Evolutionary conservation across 768 basidiomycete genomes (phyloP), one percentile per base, ranked within the genome.

Genomic region (Boletus subparvulus): DNA sequence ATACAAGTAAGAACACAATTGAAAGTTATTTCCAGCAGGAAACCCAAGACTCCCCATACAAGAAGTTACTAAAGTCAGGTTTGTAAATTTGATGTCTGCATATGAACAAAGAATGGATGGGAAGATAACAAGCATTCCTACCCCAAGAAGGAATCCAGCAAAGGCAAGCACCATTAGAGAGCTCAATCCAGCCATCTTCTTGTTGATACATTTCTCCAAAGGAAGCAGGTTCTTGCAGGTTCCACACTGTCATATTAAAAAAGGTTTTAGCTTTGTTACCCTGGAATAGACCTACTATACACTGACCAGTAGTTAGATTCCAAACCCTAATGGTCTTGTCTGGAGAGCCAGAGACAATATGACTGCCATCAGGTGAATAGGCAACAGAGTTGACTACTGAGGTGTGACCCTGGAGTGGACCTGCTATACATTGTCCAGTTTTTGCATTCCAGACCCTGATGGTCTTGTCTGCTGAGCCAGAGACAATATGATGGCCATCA

Each of bases 71-170:
- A 5, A 42, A 24, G 26, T 61, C 61, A 35, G 50, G 43, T 13
- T 26, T 46, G 37, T 47, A 61, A 28, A 9, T 26, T n/a, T 19
- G 30, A 32, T 43, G n/a, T 28, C 17, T n/a, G 35, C 61, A 61
- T 17, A 47, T 58, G 3, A 61, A 44, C 19, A 61, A 46, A 28
- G 42, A 13, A 26, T 61, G 61, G 2, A 4, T 26, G 5, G 61
- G 55, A 17, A 62, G 61, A 19, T 52, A 50, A 50, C 47, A 51
- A 12, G 48, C 52, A 45, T 60, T 48, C 14, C 61, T 61, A 45
- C 36, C 46, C 48, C 44, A 62, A 30, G 62, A 21, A 10, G 61
- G 57, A 7, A 63, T 37, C 61, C 61, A 62, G 12, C 44, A 60
- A 45, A 60, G 21, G 28, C 14, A 36, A 40, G 24, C 28, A 44